phyloP scores from a whole-genome alignment of 2,329 filamentous ascomycete genomes.

The Neofusicoccum umdonicola region DNA sequence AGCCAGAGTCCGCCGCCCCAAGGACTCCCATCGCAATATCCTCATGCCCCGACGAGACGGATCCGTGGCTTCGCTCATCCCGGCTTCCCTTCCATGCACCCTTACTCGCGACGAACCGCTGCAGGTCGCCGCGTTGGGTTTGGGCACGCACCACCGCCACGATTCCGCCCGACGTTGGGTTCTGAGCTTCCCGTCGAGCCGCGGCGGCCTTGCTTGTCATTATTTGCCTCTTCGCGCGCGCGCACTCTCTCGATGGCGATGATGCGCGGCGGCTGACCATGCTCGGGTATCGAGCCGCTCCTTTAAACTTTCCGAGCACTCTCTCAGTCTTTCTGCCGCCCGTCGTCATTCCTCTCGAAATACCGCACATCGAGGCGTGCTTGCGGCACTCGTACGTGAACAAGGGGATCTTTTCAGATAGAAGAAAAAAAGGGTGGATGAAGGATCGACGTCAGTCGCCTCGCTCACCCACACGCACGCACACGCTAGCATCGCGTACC shows the following conservation, averaged over 20 bases:
- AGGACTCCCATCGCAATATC: no score
- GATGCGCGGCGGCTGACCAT: not conserved
- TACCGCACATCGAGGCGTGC: no score
- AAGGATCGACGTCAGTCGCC: not conserved
- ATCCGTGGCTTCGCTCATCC: not conserved
- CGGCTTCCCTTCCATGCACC: not conserved
- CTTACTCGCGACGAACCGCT: conserved; percentile 9
- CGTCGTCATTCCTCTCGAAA: not conserved
- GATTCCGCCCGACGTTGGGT: not conserved
- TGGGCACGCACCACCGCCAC: not conserved
- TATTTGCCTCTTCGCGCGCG: no score
- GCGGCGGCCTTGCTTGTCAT: not conserved
- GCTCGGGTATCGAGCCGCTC: conserved; percentile 9
- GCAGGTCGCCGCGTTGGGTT: not conserved
- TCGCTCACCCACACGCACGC: not conserved
- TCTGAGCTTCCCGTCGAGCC: not conserved
- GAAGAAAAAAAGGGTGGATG: no score
- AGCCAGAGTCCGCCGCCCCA: no score
- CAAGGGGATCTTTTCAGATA: no score
- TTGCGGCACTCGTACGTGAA: no score
- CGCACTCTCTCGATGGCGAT: not conserved
- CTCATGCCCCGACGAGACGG: not conserved
- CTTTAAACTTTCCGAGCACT: not conserved
- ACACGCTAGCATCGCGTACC: not conserved
- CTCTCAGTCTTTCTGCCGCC: not conserved